Evolutionary conservation across 129 eudicot genomes (phyloP).

Genomic region (Tagetes erecta): DNA sequence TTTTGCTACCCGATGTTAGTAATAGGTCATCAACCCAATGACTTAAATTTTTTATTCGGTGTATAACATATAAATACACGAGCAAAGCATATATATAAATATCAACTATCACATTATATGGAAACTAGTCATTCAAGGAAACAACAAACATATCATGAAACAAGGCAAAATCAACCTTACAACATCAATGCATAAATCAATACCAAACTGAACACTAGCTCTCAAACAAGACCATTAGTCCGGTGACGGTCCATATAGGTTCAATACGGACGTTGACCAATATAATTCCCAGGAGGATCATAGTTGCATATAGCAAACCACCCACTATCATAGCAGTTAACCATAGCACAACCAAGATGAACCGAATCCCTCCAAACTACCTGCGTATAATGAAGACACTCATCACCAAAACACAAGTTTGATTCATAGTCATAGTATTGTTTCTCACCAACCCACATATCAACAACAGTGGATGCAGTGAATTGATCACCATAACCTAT

Average conservation of each 20-base stretch:
- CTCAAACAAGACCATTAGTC: background rate
- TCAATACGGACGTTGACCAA: conserved; percentile 53
- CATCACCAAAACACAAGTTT: conserved; percentile 30
- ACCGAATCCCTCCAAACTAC: conserved; percentile 58
- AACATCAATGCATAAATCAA: too few relatives aligned
- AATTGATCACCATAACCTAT: conserved; percentile 17
- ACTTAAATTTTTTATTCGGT: too few relatives aligned
- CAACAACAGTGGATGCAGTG: conserved; percentile 30
- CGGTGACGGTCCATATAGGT: background rate
- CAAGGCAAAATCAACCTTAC: too few relatives aligned
- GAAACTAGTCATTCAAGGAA: too few relatives aligned
- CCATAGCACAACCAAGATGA: conserved; percentile 57
- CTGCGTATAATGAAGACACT: conserved; percentile 64
- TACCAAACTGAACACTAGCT: background rate
- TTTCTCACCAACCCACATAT: conserved; percentile 57
- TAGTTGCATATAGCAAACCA: conserved; percentile 52
- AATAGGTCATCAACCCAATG: too few relatives aligned
- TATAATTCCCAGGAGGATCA: conserved; percentile 57
- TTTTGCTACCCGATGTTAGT: too few relatives aligned
- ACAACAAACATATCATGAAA: too few relatives aligned
- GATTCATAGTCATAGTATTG: conserved; percentile 35
- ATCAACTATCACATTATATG: too few relatives aligned
- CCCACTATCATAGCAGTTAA: conserved; percentile 42
- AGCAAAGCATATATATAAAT: too few relatives aligned
- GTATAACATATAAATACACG: too few relatives aligned